phyloP scores from a whole-genome alignment of 768 basidiomycete species.

The Rhodotorula diobovata region DNA sequence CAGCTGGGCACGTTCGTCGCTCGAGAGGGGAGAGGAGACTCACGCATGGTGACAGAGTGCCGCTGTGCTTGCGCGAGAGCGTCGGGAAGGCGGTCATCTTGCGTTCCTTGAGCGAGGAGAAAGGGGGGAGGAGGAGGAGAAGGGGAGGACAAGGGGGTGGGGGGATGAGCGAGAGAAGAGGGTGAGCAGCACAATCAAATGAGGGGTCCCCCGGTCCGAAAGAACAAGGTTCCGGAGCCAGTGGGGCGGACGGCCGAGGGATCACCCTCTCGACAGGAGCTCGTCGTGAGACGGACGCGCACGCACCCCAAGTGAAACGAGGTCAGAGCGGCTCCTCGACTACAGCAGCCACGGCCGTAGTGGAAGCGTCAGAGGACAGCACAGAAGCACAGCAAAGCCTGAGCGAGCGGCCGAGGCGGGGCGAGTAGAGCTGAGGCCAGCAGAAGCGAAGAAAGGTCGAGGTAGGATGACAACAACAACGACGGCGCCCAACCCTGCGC shows the following conservation, averaged over 20 bases:
- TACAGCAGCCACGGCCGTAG: too few species aligned
- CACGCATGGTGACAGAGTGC: not conserved
- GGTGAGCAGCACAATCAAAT: too few species aligned
- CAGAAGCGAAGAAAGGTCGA: not conserved
- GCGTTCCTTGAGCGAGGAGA: not conserved
- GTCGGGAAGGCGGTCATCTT: not conserved
- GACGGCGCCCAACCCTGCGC: not conserved
- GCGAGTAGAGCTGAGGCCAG: too few species aligned
- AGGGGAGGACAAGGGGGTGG: not conserved
- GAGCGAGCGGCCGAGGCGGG: too few species aligned
- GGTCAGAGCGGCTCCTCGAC: too few species aligned
- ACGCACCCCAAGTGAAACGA: too few species aligned
- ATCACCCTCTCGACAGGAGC: too few species aligned
- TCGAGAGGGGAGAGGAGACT: not conserved
- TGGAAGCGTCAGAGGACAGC: too few species aligned
- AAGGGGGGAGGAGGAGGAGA: not conserved
- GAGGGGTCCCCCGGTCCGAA: too few species aligned
- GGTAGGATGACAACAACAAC: not conserved
- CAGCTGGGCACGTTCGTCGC: not conserved
- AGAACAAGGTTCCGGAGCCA: too few species aligned
- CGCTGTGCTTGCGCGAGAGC: not conserved
- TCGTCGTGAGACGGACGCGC: too few species aligned
- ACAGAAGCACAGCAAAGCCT: not conserved
- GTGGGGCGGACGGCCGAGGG: too few species aligned
- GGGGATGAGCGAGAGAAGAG: not conserved